Evolutionary conservation across 169 alveolate species (phyloP), one percentile per base, ranked within the genome.

Genomic region (Cryptosporidium felis): DNA sequence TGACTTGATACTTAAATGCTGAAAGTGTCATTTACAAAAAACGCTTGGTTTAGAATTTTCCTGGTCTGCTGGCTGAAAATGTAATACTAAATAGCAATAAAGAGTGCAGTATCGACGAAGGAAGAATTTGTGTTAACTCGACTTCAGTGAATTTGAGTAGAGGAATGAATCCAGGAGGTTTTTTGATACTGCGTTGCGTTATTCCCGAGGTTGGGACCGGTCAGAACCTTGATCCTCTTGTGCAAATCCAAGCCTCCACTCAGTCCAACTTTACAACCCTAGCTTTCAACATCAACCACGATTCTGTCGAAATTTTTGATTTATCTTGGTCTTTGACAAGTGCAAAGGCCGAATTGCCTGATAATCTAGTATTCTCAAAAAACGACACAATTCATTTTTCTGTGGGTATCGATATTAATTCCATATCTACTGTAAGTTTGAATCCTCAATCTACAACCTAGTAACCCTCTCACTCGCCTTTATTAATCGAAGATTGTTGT

Each of bases 101-200:
- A 5, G 67, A 49, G 1, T 74, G 85, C n/a, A 21, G 26, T 26
- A 32, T 74, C 10, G 67, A 74, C 36, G 85, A 74, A 34, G 85
- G 85, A 34, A 65, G 67, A 10, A 41, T 74, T 3, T 74, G 85
- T 40, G 67, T 74, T 0, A 56, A 74, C 28, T n/a, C 85, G 9
- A 51, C 85, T 36, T 74, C 65, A 18, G 60, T 74, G 8, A 36
- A 38, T 53, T 21, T 74, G 16, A 74, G 56, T 30, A 49, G 67
- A 56, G 85, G 85, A 16, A 36, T 74, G 67, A 74, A 74, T 53
- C 85, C 85, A 3, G 85, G 85, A 23, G 67, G 85, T 5, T 74
- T 53, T 26, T 42, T 74, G 5, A 32, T 53, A 40, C 9, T 74
- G 28, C 56, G 66, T 16, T 74, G 85, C 28, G 12, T 21, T 1